A percentile compares a stretch with the other conserved stretches of the same genome.
phyloP scores from a whole-genome alignment of 2,329 filamentous ascomycete genomes.

The Bipolaris sorokiniana region DNA sequence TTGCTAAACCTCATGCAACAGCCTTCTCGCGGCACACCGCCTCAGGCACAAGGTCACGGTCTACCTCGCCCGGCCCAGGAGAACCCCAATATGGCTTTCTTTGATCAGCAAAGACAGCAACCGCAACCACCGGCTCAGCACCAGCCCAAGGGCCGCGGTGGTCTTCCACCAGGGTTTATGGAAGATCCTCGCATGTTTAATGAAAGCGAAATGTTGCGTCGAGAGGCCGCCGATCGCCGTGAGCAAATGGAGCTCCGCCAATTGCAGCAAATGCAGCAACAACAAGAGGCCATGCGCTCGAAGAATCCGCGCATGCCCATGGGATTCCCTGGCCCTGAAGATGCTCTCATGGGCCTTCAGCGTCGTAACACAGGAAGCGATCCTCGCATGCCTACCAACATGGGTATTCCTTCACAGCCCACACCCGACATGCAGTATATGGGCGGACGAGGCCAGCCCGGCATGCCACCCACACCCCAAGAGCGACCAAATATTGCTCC shows the following conservation, averaged over 20 bases:
- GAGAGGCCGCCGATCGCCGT: constrained; percentile 40
- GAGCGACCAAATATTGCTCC: constrained; percentile 47
- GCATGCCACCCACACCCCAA: constrained; percentile 47
- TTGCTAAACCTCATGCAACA: constrained; percentile 83
- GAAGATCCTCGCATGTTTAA: constrained; percentile 44
- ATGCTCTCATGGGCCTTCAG: constrained; percentile 42
- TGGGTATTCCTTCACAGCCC: constrained; percentile 51
- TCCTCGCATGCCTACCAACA: constrained; percentile 48
- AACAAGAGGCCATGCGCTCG: constrained; percentile 45
- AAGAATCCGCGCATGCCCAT: constrained; percentile 42
- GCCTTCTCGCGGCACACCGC: constrained; percentile 46
- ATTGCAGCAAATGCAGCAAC: constrained; percentile 40
- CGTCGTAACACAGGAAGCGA: constrained; percentile 48
- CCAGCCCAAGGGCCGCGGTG: constrained; percentile 44
- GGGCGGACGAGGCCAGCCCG: constrained; percentile 40
- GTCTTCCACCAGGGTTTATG: constrained; percentile 48
- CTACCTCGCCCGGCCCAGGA: constrained; percentile 45
- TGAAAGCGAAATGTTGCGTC: constrained; percentile 43
- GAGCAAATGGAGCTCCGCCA: constrained; percentile 40
- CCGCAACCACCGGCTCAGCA: constrained; percentile 38
- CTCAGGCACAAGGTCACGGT: constrained; percentile 42
- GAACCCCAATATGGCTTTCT: constrained; percentile 42
- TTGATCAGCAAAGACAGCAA: constrained; percentile 43
- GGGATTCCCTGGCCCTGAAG: constrained; percentile 43
- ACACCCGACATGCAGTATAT: constrained; percentile 46